These are phyloP conservation scores for Kurtzmaniella quercitrusa DNA, from an alignment of 1,139 yeast genomes.

Conservation along the genomic window DNA sequence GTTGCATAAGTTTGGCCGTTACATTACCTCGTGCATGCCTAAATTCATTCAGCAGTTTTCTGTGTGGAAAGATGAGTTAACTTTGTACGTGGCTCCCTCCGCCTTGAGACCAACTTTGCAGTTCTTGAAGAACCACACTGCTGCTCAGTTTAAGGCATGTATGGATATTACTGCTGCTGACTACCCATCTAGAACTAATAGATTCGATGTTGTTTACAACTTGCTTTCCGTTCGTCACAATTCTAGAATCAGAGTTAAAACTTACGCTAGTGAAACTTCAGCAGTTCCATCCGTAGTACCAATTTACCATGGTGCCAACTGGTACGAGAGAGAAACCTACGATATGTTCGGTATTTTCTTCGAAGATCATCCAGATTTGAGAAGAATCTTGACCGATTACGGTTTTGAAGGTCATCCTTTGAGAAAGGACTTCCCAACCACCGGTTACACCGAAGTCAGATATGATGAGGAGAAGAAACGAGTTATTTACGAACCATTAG, in stretches of 20 bases:
- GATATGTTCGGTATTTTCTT: conserved; percentile 85
- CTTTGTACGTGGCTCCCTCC: conserved; percentile 70
- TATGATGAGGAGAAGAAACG: conserved; percentile 91
- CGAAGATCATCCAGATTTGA: conserved; percentile 84
- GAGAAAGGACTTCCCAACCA: conserved; percentile 89
- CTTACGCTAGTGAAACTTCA: conserved; percentile 79
- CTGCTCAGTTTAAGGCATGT: conserved; percentile 74
- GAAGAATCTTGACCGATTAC: conserved; percentile 88
- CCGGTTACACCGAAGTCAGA: conserved; percentile 86
- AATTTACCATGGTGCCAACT: conserved; percentile 75
- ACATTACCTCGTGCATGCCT: conserved; percentile 75
- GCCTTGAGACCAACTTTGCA: conserved; percentile 68
- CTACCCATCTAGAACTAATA: conserved; percentile 76
- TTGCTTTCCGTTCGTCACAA: conserved; percentile 77
- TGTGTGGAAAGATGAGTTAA: conserved; percentile 89
- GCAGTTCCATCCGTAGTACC: conserved; percentile 77
- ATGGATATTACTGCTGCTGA: conserved; percentile 87
- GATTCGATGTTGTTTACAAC: conserved; percentile 87
- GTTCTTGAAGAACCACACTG: conserved; percentile 73
- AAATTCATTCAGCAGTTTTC: conserved; percentile 79
- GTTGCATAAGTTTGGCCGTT: conserved; percentile 79
- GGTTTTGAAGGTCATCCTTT: conserved; percentile 92
- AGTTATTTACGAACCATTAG: conserved; percentile 85
- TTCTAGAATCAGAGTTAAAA: conserved; percentile 84
- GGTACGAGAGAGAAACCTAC: conserved; percentile 89